Evolutionary conservation across 2,329 filamentous ascomycete species (phyloP).

Genomic region (Claviceps capensis): DNA sequence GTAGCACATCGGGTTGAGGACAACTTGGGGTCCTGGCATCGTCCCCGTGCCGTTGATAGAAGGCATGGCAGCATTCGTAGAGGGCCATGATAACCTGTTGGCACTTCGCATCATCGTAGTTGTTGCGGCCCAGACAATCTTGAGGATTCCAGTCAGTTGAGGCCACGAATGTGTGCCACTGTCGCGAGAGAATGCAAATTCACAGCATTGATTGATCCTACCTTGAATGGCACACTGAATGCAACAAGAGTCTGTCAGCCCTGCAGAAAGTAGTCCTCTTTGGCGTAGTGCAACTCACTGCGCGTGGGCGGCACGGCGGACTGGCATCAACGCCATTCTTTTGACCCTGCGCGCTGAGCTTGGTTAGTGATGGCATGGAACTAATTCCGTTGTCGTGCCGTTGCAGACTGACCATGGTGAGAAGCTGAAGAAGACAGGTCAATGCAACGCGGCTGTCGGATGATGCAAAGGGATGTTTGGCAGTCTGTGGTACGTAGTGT

Average conservation of each 20-base stretch:
- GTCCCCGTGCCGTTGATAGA: constrained; percentile 71
- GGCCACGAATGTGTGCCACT: neutral
- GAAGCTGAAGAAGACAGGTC: too few species aligned
- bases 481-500: too few species aligned
- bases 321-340: constrained; percentile 60
- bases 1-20: constrained; percentile 66
- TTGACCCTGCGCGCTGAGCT: constrained; percentile 16
- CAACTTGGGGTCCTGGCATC: constrained; percentile 68
- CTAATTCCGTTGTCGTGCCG: too few species aligned
- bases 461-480: too few species aligned
- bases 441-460: too few species aligned
- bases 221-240: constrained; percentile 78
- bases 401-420: too few species aligned
- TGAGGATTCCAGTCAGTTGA: constrained; percentile 1
- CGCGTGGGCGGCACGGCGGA: constrained; percentile 74
- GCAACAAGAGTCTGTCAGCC: constrained; percentile 2
- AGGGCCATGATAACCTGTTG: constrained; percentile 64
- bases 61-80: constrained; percentile 85
- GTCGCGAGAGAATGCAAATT: neutral
- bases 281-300: constrained; percentile 39
- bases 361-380: neutral
- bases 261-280: neutral
- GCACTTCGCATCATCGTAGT: constrained; percentile 77
- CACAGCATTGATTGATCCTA: constrained; percentile 20
- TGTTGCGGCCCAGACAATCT: constrained; percentile 78